Conservation (phyloP, 495 filamentous ascomycete species). For the Neohortaea acidophila region DNA sequence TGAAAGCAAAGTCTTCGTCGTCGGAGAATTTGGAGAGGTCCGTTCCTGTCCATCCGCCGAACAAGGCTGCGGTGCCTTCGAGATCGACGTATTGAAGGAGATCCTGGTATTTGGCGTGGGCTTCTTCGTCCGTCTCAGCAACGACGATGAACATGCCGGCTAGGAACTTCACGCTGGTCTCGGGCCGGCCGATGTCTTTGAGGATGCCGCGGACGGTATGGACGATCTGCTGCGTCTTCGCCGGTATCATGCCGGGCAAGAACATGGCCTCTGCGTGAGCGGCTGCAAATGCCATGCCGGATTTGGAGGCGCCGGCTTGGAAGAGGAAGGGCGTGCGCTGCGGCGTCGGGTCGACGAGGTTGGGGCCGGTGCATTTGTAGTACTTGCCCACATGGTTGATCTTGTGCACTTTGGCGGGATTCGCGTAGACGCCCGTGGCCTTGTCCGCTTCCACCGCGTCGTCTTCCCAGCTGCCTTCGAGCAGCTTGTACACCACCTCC, state of each 20-base stretch:
- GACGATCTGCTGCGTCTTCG: slow-evolving; percentile 17
- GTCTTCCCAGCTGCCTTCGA: slow-evolving; percentile 50
- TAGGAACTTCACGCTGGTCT: slow-evolving; percentile 38
- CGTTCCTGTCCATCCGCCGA: slow-evolving; percentile 45
- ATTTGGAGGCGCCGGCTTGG: slow-evolving; percentile 49
- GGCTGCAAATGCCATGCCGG: slow-evolving; percentile 47
- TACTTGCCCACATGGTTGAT: slow-evolving; percentile 51
- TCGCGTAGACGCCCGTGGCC: slow-evolving; percentile 38
- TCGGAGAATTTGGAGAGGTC: slow-evolving; percentile 38
- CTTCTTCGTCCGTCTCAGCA: slow-evolving; percentile 40
- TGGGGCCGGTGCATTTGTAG: slow-evolving; percentile 47
- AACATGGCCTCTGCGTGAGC: slow-evolving; percentile 46
- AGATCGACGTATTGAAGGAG: slow-evolving; percentile 34
- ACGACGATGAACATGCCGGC: slow-evolving; percentile 37
- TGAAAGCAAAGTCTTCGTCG: slow-evolving; percentile 23
- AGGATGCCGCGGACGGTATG: slow-evolving; percentile 37
- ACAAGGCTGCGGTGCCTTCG: slow-evolving; percentile 42
- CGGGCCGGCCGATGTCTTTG: slow-evolving; percentile 31
- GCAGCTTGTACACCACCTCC: slow-evolving; percentile 50
- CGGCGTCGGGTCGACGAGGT: slow-evolving; percentile 46
- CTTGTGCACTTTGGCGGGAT: slow-evolving; percentile 38
- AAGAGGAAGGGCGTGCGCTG: slow-evolving; percentile 52
- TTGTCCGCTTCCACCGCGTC: slow-evolving; percentile 45
- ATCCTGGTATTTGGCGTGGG: slow-evolving; percentile 36
- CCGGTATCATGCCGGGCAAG: slow-evolving; percentile 12